A percentile compares a stretch with the other conserved stretches of the same genome.
Conservation (phyloP, 306 rosid species). For the Begonia loranthoides region DNA sequence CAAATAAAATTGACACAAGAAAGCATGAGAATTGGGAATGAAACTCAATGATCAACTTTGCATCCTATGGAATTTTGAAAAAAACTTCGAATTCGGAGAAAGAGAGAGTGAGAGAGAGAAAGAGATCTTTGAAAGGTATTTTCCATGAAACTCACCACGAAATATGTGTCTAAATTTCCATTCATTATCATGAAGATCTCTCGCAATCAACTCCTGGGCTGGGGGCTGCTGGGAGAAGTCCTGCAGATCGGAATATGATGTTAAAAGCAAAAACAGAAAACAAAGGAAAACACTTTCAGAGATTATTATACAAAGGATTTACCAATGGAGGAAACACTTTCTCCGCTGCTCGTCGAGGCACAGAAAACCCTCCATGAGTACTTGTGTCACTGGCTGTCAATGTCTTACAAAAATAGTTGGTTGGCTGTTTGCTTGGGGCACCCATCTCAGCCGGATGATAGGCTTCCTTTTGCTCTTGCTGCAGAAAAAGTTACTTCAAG, state of each 20-base stretch:
- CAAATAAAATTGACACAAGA: too few species aligned
- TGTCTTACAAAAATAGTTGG: slow-evolving; percentile 88
- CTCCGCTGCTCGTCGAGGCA: slow-evolving; percentile 98
- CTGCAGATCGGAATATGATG: slow-evolving; percentile 25
- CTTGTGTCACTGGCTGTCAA: slow-evolving; percentile 99
- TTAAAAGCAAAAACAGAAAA: slow-evolving; percentile 4
- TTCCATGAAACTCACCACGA: slow-evolving; percentile 51
- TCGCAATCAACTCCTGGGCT: slow-evolving; percentile 84
- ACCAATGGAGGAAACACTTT: slow-evolving; percentile 99
- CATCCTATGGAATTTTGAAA: too few species aligned
- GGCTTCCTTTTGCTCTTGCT: slow-evolving; percentile 97
- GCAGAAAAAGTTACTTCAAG: slow-evolving; percentile 16
- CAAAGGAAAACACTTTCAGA: neutral
- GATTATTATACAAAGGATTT: slow-evolving; percentile 1
- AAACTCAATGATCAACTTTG: too few species aligned
- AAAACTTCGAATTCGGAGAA: too few species aligned
- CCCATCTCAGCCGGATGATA: slow-evolving; percentile 89
- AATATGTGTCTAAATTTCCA: slow-evolving; percentile 98
- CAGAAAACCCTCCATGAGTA: slow-evolving; percentile 97
- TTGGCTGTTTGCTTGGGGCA: slow-evolving; percentile 78
- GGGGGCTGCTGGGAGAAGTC: slow-evolving; percentile 96
- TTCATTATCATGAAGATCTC: slow-evolving; percentile 91
- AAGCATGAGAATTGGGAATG: too few species aligned
- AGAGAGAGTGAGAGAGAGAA: too few species aligned
- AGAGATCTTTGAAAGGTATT: too few species aligned